phyloP scores from a whole-genome alignment of 176 grass and related monocot species.

The Musa itinerans region DNA sequence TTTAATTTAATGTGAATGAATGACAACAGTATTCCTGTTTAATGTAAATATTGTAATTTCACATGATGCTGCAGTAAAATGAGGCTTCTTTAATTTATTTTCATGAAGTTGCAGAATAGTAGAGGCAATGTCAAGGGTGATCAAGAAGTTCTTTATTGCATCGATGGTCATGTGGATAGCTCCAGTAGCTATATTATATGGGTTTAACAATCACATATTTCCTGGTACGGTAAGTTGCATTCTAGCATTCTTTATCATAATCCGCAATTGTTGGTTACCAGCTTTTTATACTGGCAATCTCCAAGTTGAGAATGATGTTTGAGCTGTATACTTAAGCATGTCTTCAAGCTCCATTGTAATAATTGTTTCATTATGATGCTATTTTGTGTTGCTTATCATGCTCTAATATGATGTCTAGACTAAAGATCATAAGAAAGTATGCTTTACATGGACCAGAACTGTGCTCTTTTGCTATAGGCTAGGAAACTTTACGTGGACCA shows the following conservation, averaged over 20 bases:
- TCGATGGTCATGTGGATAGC: conserved; percentile 84
- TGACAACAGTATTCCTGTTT: too few relatives aligned
- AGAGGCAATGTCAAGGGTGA: conserved; percentile 55
- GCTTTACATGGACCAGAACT: too few relatives aligned
- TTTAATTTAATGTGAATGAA: too few relatives aligned
- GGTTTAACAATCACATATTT: conserved; percentile 65
- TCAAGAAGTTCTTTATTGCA: conserved; percentile 62
- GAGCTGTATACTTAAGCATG: background rate
- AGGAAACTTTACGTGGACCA: too few relatives aligned
- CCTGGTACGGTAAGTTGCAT: conserved; percentile 42
- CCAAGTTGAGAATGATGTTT: background rate
- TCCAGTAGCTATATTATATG: conserved; percentile 64
- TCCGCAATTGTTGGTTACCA: background rate
- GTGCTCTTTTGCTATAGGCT: too few relatives aligned
- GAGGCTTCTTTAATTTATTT: background rate
- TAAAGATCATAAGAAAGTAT: too few relatives aligned
- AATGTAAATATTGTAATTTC: too few relatives aligned
- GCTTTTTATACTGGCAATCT: background rate
- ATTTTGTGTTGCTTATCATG: background rate
- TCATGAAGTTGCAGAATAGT: background rate
- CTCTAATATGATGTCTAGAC: background rate
- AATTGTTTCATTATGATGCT: background rate
- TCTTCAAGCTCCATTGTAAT: background rate
- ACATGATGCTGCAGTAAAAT: background rate
- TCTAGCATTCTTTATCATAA: background rate